Conservation (phyloP, 2,329 filamentous ascomycete species). For the Aspergillus texensis region DNA sequence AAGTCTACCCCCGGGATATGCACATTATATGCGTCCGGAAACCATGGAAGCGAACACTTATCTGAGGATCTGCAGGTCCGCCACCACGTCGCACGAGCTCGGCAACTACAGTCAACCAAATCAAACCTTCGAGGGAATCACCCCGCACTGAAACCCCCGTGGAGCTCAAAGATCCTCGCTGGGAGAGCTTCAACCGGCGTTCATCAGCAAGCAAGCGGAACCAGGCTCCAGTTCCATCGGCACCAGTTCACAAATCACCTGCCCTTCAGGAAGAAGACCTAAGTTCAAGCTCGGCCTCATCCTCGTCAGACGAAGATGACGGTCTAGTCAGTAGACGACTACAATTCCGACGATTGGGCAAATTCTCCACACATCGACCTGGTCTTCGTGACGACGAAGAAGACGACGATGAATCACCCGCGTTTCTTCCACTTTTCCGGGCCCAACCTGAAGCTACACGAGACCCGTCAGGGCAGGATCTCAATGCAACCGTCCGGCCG, state of each 20-base stretch:
- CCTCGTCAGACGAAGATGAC: conserved; percentile 37
- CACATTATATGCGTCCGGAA: neutral
- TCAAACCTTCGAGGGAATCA: conserved; percentile 26
- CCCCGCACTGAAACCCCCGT: conserved; percentile 29
- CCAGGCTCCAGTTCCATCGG: conserved; percentile 17
- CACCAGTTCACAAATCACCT: conserved; percentile 32
- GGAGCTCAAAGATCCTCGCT: conserved; percentile 28
- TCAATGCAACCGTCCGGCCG: conserved; percentile 46
- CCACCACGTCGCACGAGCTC: conserved; percentile 33
- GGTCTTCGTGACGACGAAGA: conserved; percentile 41
- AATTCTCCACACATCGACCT: conserved; percentile 40
- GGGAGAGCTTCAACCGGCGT: conserved; percentile 26
- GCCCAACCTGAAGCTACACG: conserved; percentile 12
- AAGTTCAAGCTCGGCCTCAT: conserved; percentile 33
- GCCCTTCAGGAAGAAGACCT: conserved; percentile 38
- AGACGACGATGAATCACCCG: conserved; percentile 50
- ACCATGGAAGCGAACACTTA: too few relatives aligned
- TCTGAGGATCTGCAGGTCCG: conserved; percentile 8
- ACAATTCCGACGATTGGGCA: conserved; percentile 42
- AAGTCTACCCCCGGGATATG: conserved; percentile 12
- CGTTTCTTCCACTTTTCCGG: conserved; percentile 47
- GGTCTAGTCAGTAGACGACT: conserved; percentile 24
- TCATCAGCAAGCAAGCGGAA: conserved; percentile 30
- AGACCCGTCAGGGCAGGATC: conserved; percentile 34
- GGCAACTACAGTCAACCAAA: conserved; percentile 33